Base-by-base conservation (phyloP, 1,284 basidiomycete species). In the Heterobasidion occidentale region DNA sequence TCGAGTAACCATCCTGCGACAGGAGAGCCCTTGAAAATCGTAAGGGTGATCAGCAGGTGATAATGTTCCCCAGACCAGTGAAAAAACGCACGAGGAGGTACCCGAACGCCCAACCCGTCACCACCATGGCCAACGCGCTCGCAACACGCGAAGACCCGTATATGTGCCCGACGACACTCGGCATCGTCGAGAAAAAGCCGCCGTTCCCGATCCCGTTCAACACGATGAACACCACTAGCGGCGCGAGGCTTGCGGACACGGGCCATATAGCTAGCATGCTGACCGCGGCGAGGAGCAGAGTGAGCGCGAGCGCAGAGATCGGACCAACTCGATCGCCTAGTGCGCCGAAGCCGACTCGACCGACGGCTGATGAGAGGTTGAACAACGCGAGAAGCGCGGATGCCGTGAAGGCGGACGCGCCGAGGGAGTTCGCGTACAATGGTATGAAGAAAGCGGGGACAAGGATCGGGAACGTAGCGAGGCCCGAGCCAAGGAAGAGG, bases 361-460 rank as follows among this genome's bases (percentile, higher is more conserved):
- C 71, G 8, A 67, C 42, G 1, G 68, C 67, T 17, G 70, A 70
- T 35, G 71, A 61, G 19, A 72, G 62, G 53, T 71, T 68, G 62
- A 71, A 71, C 14, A 65, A 52, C 3, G 64, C 68, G 19, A 71
- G 64, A 44, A 70, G 66, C 1, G 62, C 52, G 0, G 67, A 68
- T 15, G 60, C 64, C 27, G 65, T 44, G 53, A 60, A 61, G 9
- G 58, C 44, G 7, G 71, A 66, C 34, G 68, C 61, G 20, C 61
- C 58, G 46, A 71, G 61, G 2, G 71, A 69, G 0, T 60, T 59
- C 36, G 70, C 69, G 56, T 73, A 72, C 9, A 65, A 61, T 3
- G 68, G 71, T 27, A 71, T 68, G 59, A 72, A 71, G 62, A 71
- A 72, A 11, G 71, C 66, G 1, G 71, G 67, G 15, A 72, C 68